A percentile compares a stretch with the other conserved stretches of the same genome.
Conservation (phyloP, 2,329 filamentous ascomycete genomes). For the Coleophoma cylindrospora region DNA sequence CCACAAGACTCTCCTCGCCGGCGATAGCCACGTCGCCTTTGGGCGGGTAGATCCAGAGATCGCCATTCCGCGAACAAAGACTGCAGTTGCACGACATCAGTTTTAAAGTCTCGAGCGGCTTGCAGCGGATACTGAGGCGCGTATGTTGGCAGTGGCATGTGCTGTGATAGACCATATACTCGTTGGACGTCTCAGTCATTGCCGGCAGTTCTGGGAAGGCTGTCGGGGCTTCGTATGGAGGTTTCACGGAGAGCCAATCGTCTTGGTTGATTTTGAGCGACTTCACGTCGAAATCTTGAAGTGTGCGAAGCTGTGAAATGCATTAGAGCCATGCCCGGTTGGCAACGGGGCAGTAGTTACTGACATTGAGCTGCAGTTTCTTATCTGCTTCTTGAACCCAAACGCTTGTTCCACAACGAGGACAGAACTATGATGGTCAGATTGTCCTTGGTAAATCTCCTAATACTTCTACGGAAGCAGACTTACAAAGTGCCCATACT, state of each 20-base stretch:
- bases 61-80: not conserved
- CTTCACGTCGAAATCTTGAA: not conserved
- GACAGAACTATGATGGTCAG: slow-evolving; percentile 39
- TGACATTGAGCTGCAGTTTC: not conserved
- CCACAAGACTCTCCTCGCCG: not conserved
- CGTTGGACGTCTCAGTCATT: not conserved
- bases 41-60: not conserved
- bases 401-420: slow-evolving; percentile 41
- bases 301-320: not conserved
- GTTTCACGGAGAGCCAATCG: not conserved
- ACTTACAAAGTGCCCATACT: not conserved
- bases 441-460: not conserved
- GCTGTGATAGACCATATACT: not conserved
- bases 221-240: not conserved
- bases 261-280: not conserved
- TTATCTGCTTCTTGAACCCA: not conserved
- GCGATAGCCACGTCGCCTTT: not conserved
- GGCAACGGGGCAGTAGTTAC: not conserved
- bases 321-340: no score
- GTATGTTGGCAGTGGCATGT: not conserved
- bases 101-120: not conserved
- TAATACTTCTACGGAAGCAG: not conserved
- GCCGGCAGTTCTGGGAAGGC: not conserved
- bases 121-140: not conserved
- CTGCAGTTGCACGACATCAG: not conserved